Percentiles rank a stretch among this genome's conserved stretches.
These are phyloP conservation scores for Floccularia luteovirens DNA, from an alignment of 768 basidiomycete genomes.

Conservation along the genomic window DNA sequence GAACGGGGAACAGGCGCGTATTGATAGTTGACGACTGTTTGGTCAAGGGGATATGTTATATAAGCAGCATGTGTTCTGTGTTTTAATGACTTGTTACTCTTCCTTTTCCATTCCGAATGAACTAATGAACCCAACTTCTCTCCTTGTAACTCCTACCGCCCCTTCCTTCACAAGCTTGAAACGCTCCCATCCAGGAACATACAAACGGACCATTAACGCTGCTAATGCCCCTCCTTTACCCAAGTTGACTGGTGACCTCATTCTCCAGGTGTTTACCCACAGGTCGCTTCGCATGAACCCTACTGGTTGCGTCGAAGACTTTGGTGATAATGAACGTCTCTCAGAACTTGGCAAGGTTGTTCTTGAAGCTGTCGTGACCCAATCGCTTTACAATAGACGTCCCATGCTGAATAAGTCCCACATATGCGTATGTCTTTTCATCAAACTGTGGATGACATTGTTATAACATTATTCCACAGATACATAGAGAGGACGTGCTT, in stretches of 20 bases:
- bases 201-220: constrained; percentile 11
- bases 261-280: constrained; percentile 68
- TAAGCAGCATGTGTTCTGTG: too few relatives aligned
- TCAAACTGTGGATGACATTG: background rate
- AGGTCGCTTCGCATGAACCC: constrained; percentile 43
- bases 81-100: too few relatives aligned
- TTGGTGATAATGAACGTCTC: constrained; percentile 52
- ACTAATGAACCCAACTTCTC: too few relatives aligned
- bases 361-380: constrained; percentile 38
- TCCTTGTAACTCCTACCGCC: background rate
- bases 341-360: constrained; percentile 40
- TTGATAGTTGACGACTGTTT: too few relatives aligned
- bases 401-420: constrained; percentile 41
- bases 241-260: constrained; percentile 37
- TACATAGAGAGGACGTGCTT: constrained; percentile 25
- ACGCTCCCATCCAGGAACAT: constrained; percentile 12
- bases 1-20: too few relatives aligned
- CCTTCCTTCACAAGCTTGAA: constrained; percentile 9
- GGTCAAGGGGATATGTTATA: too few relatives aligned
- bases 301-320: constrained; percentile 25
- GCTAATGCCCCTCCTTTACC: constrained; percentile 33
- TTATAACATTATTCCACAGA: constrained; percentile 9
- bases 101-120: too few relatives aligned
- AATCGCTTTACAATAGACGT: constrained; percentile 37
- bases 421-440: constrained; percentile 37